Conservation (phyloP, 495 filamentous ascomycete genomes). For the Tuber borchii region DNA sequence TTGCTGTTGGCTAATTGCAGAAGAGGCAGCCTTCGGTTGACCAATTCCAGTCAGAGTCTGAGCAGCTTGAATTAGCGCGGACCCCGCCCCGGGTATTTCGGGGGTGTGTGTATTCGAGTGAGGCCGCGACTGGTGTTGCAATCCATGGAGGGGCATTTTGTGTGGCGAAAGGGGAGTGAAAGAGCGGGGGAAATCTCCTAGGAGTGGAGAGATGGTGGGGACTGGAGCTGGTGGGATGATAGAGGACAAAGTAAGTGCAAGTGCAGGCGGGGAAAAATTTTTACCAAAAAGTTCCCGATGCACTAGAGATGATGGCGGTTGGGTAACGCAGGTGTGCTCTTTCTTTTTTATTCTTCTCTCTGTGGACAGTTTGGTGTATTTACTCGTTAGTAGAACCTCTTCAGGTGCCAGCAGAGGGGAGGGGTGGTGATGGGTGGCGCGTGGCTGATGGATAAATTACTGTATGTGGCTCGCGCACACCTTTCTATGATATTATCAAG, state of each 20-base stretch:
- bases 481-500: not conserved
- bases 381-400: not conserved
- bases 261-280: not conserved
- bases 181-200: constrained; percentile 9
- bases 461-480: not conserved
- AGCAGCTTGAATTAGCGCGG: constrained; percentile 37
- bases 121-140: constrained; percentile 28
- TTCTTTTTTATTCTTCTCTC: not conserved
- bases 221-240: not conserved
- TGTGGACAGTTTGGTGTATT: not conserved
- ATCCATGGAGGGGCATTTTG: constrained; percentile 37
- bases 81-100: constrained; percentile 25
- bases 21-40: constrained; percentile 19
- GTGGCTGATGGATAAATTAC: not conserved
- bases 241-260: not conserved
- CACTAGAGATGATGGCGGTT: not conserved
- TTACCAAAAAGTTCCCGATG: not conserved
- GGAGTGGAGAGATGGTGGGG: constrained; percentile 10
- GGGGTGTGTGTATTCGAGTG: constrained; percentile 26
- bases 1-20: constrained; percentile 10
- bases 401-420: constrained; percentile 15
- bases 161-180: constrained; percentile 2
- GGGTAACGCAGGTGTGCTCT: not conserved
- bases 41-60: constrained; percentile 39
- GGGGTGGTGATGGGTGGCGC: constrained; percentile 25